Evolutionary conservation across 306 rosid genomes (phyloP).

Genomic region (Hylodesmum podocarpum): DNA sequence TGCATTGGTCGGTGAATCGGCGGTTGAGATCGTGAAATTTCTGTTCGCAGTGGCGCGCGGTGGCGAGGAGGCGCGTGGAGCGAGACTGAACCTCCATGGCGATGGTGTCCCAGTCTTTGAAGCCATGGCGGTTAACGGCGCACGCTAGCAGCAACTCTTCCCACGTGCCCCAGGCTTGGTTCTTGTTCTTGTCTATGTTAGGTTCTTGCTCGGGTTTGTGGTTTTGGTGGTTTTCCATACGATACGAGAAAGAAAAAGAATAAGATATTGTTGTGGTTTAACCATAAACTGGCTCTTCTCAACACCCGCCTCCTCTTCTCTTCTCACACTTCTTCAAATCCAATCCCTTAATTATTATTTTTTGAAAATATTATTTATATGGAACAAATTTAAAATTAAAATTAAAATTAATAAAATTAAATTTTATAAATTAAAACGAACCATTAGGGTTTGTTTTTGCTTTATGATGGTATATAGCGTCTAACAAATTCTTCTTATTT

Average conservation of each 20-base stretch:
- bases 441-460: conserved; percentile 15
- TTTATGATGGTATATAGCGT: neutral
- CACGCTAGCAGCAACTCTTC: conserved; percentile 68
- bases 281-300: conserved; percentile 32
- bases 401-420: neutral
- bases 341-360: conserved; percentile 7
- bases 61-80: conserved; percentile 56
- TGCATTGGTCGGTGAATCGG: conserved; percentile 50
- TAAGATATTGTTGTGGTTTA: conserved; percentile 26
- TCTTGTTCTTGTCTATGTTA: conserved; percentile 19
- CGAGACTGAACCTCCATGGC: conserved; percentile 65
- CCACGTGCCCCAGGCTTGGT: conserved; percentile 68
- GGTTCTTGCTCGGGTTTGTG: conserved; percentile 16
- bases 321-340: conserved; percentile 45
- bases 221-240: conserved; percentile 48
- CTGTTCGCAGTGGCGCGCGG: conserved; percentile 61
- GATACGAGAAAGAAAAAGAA: conserved; percentile 9
- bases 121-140: conserved; percentile 82
- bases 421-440: neutral
- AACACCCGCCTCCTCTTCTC: conserved; percentile 40
- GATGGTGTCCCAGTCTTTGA: conserved; percentile 65
- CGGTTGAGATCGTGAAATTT: conserved; percentile 63
- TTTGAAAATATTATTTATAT: neutral
- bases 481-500: conserved; percentile 1
- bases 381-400: too few species aligned